phyloP scores from a whole-genome alignment of 371 early-diverging fungal species.

The Mortierella sp. region DNA sequence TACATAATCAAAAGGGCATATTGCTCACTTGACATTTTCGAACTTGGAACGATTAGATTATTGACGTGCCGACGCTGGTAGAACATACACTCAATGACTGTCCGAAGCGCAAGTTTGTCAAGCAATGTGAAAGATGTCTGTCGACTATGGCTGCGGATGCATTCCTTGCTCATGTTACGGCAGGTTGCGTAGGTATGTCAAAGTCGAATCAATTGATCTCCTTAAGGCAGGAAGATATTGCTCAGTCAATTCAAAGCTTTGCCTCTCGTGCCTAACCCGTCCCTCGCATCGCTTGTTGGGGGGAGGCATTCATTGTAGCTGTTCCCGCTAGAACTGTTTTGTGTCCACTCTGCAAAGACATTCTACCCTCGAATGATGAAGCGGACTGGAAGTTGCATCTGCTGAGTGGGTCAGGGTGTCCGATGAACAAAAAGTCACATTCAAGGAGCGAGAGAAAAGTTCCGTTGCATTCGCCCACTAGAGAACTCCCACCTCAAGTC shows the following conservation, averaged over 20 bases:
- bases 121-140: conserved; percentile 73
- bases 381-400: conserved; percentile 76
- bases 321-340: conserved; percentile 52
- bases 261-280: no score
- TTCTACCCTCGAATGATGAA: conserved; percentile 68
- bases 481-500: no score
- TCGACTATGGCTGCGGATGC: conserved; percentile 70
- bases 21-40: no score
- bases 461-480: no score
- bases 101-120: conserved; percentile 66
- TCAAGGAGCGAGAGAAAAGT: no score
- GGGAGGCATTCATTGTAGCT: conserved; percentile 7
- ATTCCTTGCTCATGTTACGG: conserved; percentile 65
- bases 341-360: conserved; percentile 74
- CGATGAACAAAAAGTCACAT: conserved; percentile 54
- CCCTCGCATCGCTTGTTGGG: no score
- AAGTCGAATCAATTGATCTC: no score
- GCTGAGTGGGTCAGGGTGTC: conserved; percentile 65
- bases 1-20: no score
- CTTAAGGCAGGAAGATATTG: no score
- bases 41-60: no score
- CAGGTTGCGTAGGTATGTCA: conserved; percentile 61
- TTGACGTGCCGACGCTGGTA: conserved; percentile 76
- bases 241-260: no score
- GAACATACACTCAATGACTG: conserved; percentile 77